Conservation (phyloP, 2,329 filamentous ascomycete genomes). For the Sarocladium brachiariae region DNA sequence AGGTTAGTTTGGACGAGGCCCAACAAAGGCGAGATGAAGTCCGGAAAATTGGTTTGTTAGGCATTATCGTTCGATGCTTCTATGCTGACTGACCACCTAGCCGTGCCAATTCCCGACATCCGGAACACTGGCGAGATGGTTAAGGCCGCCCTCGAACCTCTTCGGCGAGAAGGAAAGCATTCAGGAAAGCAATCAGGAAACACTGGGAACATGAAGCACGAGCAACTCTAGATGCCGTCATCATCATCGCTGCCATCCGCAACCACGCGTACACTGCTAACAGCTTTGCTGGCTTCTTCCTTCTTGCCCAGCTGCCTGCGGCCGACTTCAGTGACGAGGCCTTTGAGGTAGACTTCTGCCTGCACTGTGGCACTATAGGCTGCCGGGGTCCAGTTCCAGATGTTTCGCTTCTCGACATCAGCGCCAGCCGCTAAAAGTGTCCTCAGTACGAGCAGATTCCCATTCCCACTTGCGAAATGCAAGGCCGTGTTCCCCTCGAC, state of each 20-base stretch:
- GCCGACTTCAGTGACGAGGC: slow-evolving; percentile 65
- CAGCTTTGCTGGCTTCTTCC: slow-evolving; percentile 34
- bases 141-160: background rate
- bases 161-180: too few relatives aligned
- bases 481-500: slow-evolving; percentile 76
- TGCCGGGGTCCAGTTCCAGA: slow-evolving; percentile 76
- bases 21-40: too few relatives aligned
- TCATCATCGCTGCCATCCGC: slow-evolving; percentile 29
- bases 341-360: slow-evolving; percentile 78
- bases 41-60: too few relatives aligned
- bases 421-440: slow-evolving; percentile 74
- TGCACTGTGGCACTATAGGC: slow-evolving; percentile 76
- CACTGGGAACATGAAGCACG: background rate
- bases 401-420: slow-evolving; percentile 63
- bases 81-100: too few relatives aligned
- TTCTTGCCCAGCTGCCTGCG: slow-evolving; percentile 42
- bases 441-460: slow-evolving; percentile 69
- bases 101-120: too few relatives aligned
- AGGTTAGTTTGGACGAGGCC: too few relatives aligned
- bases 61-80: too few relatives aligned
- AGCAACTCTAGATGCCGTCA: slow-evolving; percentile 17
- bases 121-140: too few relatives aligned
- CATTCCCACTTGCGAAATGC: slow-evolving; percentile 78
- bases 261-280: slow-evolving; percentile 38
- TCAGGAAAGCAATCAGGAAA: background rate